Evolutionary conservation across 257 asterid species (phyloP).

Genomic region (Pogostemon cablin): DNA sequence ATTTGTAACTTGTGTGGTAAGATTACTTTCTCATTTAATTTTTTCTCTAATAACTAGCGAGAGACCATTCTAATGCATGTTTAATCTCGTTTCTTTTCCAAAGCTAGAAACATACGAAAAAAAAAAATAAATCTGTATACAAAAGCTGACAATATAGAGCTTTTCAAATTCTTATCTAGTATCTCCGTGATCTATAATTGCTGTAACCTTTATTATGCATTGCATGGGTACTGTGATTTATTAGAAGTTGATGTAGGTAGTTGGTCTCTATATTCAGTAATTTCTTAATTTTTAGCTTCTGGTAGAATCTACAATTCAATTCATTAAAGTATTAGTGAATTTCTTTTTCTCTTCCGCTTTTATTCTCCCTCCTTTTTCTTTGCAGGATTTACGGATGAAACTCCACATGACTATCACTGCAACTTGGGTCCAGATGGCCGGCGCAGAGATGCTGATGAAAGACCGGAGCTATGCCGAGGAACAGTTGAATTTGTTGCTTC

Average conservation of each 20-base stretch:
- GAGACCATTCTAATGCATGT: background rate
- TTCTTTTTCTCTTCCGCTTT: constrained; percentile 23
- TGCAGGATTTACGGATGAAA: constrained; percentile 93
- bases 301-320: constrained; percentile 15
- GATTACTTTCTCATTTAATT: constrained; percentile 31
- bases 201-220: constrained; percentile 16
- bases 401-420: constrained; percentile 98
- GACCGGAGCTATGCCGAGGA: constrained; percentile 98
- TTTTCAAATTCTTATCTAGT: background rate
- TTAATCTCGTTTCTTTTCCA: background rate
- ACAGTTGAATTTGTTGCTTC: constrained; percentile 98
- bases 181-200: constrained; percentile 22
- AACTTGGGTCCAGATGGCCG: constrained; percentile 99
- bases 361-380: constrained; percentile 10
- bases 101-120: constrained; percentile 12
- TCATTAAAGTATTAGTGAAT: background rate
- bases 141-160: constrained; percentile 2
- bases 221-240: constrained; percentile 6
- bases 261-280: constrained; percentile 23
- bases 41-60: constrained; percentile 11
- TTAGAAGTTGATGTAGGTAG: background rate
- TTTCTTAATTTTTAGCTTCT: constrained; percentile 14
- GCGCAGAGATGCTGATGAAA: constrained; percentile 97
- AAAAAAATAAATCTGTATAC: constrained; percentile 13
- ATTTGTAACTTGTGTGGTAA: constrained; percentile 96